A percentile compares a stretch with the other conserved stretches of the same genome.
phyloP scores from a whole-genome alignment of 2,329 filamentous ascomycete genomes.

The Cytospora piceae region DNA sequence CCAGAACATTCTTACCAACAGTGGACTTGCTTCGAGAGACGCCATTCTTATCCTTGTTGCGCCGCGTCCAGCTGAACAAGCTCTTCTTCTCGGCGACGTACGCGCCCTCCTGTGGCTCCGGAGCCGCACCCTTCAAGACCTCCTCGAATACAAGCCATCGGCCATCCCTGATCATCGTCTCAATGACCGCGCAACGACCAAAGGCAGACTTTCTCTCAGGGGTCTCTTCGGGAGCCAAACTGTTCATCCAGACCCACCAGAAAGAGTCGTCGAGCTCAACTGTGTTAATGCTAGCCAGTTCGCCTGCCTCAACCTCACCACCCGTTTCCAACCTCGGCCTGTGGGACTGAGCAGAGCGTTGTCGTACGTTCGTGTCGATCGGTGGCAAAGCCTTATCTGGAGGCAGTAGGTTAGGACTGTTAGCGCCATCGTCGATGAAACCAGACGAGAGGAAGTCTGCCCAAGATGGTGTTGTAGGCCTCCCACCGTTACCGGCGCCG shows the following conservation, averaged over 20 bases:
- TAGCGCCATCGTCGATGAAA: slow-evolving; percentile 78
- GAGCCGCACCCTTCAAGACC: slow-evolving; percentile 89
- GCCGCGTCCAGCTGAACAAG: slow-evolving; percentile 84
- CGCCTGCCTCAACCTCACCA: slow-evolving; percentile 78
- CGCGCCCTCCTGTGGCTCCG: slow-evolving; percentile 80
- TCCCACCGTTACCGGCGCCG: slow-evolving; percentile 64
- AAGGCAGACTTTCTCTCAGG: slow-evolving; percentile 86
- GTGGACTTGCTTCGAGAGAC: slow-evolving; percentile 71
- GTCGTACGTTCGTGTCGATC: slow-evolving; percentile 71
- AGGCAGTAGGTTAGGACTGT: slow-evolving; percentile 72
- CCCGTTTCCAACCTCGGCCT: slow-evolving; percentile 71
- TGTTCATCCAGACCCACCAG: slow-evolving; percentile 99
- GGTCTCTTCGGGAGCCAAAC: slow-evolving; percentile 86
- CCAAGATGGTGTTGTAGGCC: slow-evolving; percentile 96
- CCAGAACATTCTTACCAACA: slow-evolving; percentile 59
- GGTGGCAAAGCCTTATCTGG: slow-evolving; percentile 91
- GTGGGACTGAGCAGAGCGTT: slow-evolving; percentile 86
- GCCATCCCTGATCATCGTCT: slow-evolving; percentile 79
- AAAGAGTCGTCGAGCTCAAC: slow-evolving; percentile 93
- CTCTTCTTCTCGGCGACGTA: slow-evolving; percentile 96
- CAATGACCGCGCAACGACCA: slow-evolving; percentile 87
- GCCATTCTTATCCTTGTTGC: slow-evolving; percentile 53
- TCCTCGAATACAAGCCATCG: slow-evolving; percentile 96
- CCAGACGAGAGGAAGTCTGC: slow-evolving; percentile 95
- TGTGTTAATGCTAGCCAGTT: slow-evolving; percentile 87